These are phyloP conservation scores for Talaromyces ruber DNA, from an alignment of 495 filamentous ascomycete species.

Conservation along the genomic window DNA sequence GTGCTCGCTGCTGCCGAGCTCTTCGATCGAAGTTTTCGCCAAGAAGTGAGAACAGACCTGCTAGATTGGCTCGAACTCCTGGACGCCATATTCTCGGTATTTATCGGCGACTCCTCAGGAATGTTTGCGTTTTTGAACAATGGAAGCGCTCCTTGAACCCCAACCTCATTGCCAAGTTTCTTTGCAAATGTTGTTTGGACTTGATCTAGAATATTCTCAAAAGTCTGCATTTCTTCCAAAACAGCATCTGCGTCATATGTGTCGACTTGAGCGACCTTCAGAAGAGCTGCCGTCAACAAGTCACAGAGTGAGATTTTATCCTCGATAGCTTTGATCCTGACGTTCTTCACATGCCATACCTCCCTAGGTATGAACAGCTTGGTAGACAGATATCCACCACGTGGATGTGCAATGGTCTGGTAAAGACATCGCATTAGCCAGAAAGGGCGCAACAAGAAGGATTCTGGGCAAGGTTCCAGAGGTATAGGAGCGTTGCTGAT, in stretches of 20 bases:
- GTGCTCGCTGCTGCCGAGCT: conserved; percentile 46
- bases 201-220: conserved; percentile 81
- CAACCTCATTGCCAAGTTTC: conserved; percentile 86
- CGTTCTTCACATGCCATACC: conserved; percentile 87
- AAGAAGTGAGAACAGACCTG: conserved; percentile 62
- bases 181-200: conserved; percentile 67
- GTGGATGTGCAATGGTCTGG: conserved; percentile 84
- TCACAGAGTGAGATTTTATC: conserved; percentile 96
- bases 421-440: conserved; percentile 94
- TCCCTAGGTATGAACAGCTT: conserved; percentile 87
- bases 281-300: conserved; percentile 78
- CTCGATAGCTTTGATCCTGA: conserved; percentile 82
- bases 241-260: conserved; percentile 84
- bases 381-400: conserved; percentile 84
- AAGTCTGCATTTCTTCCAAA: conserved; percentile 88
- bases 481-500: conserved; percentile 55
- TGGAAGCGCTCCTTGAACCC: conserved; percentile 56
- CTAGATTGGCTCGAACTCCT: conserved; percentile 49
- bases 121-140: conserved; percentile 52
- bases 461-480: conserved; percentile 86
- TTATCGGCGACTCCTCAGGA: conserved; percentile 29
- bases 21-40: conserved; percentile 84
- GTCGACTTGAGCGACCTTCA: conserved; percentile 75
- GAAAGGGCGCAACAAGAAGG: conserved; percentile 79
- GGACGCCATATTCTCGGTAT: conserved; percentile 29